Percentiles rank a stretch among this genome's conserved stretches.
These are phyloP conservation scores for Thalassiosira mediterranea DNA, from an alignment of 352 stramenopile genomes.

Conservation along the genomic window DNA sequence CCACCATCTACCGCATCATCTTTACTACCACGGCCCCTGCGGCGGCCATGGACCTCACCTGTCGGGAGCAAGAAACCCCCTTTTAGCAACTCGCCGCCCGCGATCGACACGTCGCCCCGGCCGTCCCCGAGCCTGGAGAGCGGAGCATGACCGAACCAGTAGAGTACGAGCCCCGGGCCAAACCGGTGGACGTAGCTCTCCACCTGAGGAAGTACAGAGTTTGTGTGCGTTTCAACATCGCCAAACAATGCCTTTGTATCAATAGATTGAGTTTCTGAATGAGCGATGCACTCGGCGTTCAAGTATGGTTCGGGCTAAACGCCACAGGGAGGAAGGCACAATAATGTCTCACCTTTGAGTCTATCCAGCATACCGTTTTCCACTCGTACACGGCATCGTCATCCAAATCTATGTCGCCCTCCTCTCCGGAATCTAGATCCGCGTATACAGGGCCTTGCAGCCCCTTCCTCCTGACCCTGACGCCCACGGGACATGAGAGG, in stretches of 20 bases:
- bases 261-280: no score
- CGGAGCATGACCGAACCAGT: constrained; percentile 84
- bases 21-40: no score
- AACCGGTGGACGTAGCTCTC: constrained; percentile 82
- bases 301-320: no score
- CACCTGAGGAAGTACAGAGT: constrained; percentile 73
- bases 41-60: constrained; percentile 53
- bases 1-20: no score
- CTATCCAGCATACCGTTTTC: constrained; percentile 82
- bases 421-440: not conserved
- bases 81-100: constrained; percentile 60
- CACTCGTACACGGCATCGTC: constrained; percentile 61
- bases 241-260: constrained; percentile 72
- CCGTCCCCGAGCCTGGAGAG: constrained; percentile 65
- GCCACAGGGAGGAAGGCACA: no score
- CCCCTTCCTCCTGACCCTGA: constrained; percentile 42
- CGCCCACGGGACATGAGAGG: constrained; percentile 55
- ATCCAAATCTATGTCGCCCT: no score
- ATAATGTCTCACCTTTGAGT: no score
- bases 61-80: constrained; percentile 71
- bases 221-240: constrained; percentile 73
- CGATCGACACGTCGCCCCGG: constrained; percentile 67
- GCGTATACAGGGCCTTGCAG: not conserved
- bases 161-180: constrained; percentile 79
- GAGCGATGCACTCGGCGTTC: no score